Conservation (phyloP, 2,329 filamentous ascomycete genomes). For the Phaeosphaeria sp. region DNA sequence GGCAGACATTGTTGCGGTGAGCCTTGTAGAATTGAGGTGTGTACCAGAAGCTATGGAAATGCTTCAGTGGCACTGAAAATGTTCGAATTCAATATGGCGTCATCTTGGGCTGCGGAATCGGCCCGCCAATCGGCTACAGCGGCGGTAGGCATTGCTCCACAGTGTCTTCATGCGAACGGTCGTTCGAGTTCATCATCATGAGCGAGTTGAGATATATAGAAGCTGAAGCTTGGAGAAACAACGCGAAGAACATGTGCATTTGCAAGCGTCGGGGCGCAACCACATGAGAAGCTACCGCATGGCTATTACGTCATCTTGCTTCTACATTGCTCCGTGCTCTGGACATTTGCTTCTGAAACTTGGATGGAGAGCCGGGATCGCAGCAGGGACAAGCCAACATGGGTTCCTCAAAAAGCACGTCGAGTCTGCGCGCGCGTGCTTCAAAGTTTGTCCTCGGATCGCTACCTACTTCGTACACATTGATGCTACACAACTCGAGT, state of each 20-base stretch:
- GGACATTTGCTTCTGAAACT: constrained; percentile 11
- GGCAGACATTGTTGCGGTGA: constrained; percentile 38
- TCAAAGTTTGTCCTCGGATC: background rate
- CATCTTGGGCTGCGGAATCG: constrained; percentile 10
- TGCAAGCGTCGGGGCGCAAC: background rate
- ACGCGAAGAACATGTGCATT: background rate
- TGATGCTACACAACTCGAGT: background rate
- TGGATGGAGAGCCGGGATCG: constrained; percentile 19
- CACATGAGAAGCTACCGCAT: background rate
- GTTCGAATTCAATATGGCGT: constrained; percentile 17
- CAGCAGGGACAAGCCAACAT: constrained; percentile 13
- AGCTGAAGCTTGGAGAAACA: background rate
- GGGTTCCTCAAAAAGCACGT: constrained; percentile 1
- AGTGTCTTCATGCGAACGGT: background rate
- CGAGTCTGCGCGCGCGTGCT: background rate
- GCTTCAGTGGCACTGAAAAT: background rate
- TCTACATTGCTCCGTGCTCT: constrained; percentile 7
- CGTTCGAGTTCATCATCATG: background rate
- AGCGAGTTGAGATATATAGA: background rate
- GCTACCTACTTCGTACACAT: too few species aligned
- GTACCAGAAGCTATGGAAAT: background rate
- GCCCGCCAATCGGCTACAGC: constrained; percentile 11
- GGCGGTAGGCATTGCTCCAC: background rate
- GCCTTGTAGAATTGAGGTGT: background rate
- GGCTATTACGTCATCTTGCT: constrained; percentile 5